Conservation (phyloP, 768 basidiomycete species). For the Boletus reticulatus region DNA sequence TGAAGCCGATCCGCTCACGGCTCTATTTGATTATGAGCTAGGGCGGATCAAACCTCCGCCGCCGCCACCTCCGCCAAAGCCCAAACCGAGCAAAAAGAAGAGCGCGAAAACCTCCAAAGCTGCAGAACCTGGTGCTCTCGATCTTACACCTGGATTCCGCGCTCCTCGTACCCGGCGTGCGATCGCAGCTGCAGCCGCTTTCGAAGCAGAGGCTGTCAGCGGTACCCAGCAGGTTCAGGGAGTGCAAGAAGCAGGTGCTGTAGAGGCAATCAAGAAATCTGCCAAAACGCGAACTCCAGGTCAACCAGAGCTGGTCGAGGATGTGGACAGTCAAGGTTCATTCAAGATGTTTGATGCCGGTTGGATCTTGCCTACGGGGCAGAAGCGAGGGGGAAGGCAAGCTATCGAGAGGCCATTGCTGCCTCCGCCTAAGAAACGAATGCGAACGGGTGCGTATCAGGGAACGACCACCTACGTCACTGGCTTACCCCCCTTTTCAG, state of each 20-base stretch:
- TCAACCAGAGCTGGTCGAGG: slow-evolving; percentile 52
- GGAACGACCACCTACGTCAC: neutral
- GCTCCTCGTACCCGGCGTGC: slow-evolving; percentile 50
- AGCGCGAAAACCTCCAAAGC: slow-evolving; percentile 20
- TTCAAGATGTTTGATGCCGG: slow-evolving; percentile 85
- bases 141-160: slow-evolving; percentile 44
- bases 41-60: slow-evolving; percentile 59
- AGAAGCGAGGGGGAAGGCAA: slow-evolving; percentile 59
- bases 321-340: slow-evolving; percentile 66
- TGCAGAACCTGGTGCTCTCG: slow-evolving; percentile 28
- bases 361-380: slow-evolving; percentile 81
- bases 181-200: slow-evolving; percentile 40
- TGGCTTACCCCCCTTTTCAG: neutral
- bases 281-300: slow-evolving; percentile 21
- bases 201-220: slow-evolving; percentile 39
- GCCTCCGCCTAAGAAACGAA: slow-evolving; percentile 56
- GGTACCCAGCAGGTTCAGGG: slow-evolving; percentile 9
- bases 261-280: slow-evolving; percentile 28
- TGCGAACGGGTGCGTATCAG: slow-evolving; percentile 40
- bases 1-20: slow-evolving; percentile 55
- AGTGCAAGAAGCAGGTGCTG: slow-evolving; percentile 4
- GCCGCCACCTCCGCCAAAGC: slow-evolving; percentile 49
- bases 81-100: slow-evolving; percentile 43
- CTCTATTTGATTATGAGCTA: slow-evolving; percentile 68
- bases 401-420: slow-evolving; percentile 42